phyloP scores from a whole-genome alignment of 1,284 basidiomycete species.

The Spongiforma sp. region DNA sequence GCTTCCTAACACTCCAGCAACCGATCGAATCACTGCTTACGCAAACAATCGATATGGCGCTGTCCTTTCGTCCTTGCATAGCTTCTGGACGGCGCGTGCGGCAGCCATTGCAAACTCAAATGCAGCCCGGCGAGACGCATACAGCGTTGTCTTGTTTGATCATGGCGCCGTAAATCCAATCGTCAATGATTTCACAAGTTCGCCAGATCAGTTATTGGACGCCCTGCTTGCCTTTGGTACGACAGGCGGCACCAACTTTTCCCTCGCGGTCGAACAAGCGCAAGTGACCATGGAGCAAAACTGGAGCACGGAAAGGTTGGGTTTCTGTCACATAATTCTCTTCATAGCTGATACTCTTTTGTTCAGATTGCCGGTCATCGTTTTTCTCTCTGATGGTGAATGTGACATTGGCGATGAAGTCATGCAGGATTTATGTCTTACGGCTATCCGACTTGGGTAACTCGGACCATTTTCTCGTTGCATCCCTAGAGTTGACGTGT shows the following conservation, averaged over 20 bases:
- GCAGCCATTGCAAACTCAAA: constrained; percentile 40
- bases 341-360: background rate
- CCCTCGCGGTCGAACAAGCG: constrained; percentile 44
- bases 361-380: constrained; percentile 58
- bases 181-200: constrained; percentile 54
- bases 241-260: constrained; percentile 55
- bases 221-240: constrained; percentile 41
- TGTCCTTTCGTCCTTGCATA: constrained; percentile 57
- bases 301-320: constrained; percentile 63
- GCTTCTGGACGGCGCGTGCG: constrained; percentile 60
- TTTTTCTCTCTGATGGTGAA: constrained; percentile 69
- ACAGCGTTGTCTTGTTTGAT: constrained; percentile 61
- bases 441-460: constrained; percentile 56
- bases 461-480: background rate
- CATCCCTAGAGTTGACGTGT: constrained; percentile 1
- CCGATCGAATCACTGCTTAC: constrained; percentile 40
- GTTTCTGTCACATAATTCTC: too few species aligned
- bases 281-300: constrained; percentile 47
- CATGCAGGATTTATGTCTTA: constrained; percentile 52
- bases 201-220: constrained; percentile 52
- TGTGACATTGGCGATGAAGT: constrained; percentile 45
- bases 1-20: constrained; percentile 50
- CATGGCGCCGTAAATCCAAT: constrained; percentile 32
- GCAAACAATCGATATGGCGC: constrained; percentile 61
- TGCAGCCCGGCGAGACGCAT: constrained; percentile 54